Evolutionary conservation across 2,329 filamentous ascomycete genomes (phyloP).

Genomic region (Ramularia endophylla): DNA sequence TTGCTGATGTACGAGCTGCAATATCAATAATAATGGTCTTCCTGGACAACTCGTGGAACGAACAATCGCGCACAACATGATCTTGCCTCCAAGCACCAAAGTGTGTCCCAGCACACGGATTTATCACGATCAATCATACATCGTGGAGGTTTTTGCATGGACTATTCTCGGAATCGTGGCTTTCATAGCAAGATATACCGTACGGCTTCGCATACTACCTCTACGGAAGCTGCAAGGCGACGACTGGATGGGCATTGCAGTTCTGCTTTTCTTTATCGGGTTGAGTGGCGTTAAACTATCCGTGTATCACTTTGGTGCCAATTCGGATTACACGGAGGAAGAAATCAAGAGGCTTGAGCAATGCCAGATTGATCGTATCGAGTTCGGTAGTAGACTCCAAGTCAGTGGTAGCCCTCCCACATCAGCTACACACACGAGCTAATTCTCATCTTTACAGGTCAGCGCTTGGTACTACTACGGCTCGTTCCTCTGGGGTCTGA

Average conservation of each 20-base stretch:
- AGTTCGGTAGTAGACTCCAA: conserved; percentile 34
- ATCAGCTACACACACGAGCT: conserved; percentile 1
- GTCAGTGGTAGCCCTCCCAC: conserved; percentile 21
- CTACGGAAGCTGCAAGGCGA: conserved; percentile 35
- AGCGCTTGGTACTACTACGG: conserved; percentile 30
- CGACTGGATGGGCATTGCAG: conserved; percentile 34
- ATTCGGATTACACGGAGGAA: conserved; percentile 22
- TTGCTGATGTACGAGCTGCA: too few species aligned
- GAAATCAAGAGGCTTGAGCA: conserved; percentile 23
- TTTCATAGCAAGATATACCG: conserved; percentile 30
- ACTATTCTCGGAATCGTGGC: conserved; percentile 31
- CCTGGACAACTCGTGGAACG: too few species aligned
- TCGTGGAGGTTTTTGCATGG: conserved; percentile 19
- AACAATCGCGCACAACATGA: background rate
- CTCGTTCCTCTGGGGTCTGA: conserved; percentile 19
- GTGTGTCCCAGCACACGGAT: conserved; percentile 15
- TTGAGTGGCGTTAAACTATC: conserved; percentile 18
- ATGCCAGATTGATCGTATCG: conserved; percentile 26
- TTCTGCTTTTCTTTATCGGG: conserved; percentile 29
- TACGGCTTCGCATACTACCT: conserved; percentile 36
- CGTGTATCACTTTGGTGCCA: conserved; percentile 26
- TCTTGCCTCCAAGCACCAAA: background rate
- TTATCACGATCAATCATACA: conserved; percentile 18
- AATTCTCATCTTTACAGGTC: conserved; percentile 21
- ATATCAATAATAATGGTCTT: too few species aligned